Percentiles rank a stretch among this genome's conserved stretches.
Evolutionary conservation across 2,329 filamentous ascomycete species (phyloP).

Genomic region (Fusarium torreyae): DNA sequence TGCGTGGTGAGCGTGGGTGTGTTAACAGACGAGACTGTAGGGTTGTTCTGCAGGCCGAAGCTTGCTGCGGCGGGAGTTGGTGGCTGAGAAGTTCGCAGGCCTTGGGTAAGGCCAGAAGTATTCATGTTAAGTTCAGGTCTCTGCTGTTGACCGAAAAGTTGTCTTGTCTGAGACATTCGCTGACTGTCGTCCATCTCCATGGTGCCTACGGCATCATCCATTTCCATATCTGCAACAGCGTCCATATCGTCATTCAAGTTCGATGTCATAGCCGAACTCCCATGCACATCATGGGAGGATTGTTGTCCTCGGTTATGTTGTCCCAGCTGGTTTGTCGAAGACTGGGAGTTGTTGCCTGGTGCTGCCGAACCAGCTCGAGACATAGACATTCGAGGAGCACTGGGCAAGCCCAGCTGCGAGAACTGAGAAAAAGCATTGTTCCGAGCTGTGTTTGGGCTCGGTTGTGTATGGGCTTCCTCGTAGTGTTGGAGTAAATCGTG

Average conservation of each 20-base stretch:
- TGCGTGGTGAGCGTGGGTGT: slow-evolving; percentile 91
- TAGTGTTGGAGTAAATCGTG: slow-evolving; percentile 98
- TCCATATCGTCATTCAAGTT: slow-evolving; percentile 77
- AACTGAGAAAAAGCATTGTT: slow-evolving; percentile 61
- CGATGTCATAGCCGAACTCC: slow-evolving; percentile 61
- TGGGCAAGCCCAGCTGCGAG: slow-evolving; percentile 54
- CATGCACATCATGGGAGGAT: slow-evolving; percentile 53
- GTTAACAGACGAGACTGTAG: slow-evolving; percentile 96
- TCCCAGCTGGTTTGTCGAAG: slow-evolving; percentile 51
- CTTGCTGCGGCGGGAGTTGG: slow-evolving; percentile 84
- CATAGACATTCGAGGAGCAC: slow-evolving; percentile 53
- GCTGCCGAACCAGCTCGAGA: slow-evolving; percentile 53
- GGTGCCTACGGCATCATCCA: slow-evolving; percentile 84
- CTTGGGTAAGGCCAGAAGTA: slow-evolving; percentile 81
- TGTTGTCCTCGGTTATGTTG: slow-evolving; percentile 55
- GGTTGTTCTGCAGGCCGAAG: slow-evolving; percentile 90
- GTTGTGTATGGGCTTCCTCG: slow-evolving; percentile 91
- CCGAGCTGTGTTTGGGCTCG: slow-evolving; percentile 62
- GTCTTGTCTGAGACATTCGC: slow-evolving; percentile 78
- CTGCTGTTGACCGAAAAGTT: slow-evolving; percentile 76
- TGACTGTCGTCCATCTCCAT: slow-evolving; percentile 76
- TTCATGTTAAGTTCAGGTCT: slow-evolving; percentile 84
- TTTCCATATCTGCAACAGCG: slow-evolving; percentile 93
- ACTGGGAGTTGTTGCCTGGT: slow-evolving; percentile 51
- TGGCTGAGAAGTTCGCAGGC: slow-evolving; percentile 87